A percentile compares a stretch with the other conserved stretches of the same genome.
phyloP scores from a whole-genome alignment of 2,329 filamentous ascomycete species.

The Colletotrichum ledebouriae region DNA sequence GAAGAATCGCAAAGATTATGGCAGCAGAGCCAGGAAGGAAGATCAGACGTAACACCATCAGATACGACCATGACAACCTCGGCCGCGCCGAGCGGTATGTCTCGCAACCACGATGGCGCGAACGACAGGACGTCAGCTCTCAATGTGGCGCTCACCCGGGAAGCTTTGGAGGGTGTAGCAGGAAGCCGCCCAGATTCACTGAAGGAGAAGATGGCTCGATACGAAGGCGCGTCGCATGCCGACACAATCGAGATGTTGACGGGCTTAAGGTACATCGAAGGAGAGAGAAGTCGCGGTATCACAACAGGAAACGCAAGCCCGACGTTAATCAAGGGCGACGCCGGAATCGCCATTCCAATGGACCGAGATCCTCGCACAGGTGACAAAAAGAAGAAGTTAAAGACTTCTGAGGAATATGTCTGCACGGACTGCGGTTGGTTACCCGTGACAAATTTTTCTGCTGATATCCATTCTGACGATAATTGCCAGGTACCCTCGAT shows the following conservation, averaged over 20 bases:
- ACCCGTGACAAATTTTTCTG: not conserved
- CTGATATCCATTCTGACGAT: slow-evolving; percentile 12
- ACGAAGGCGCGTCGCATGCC: slow-evolving; percentile 81
- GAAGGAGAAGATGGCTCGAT: slow-evolving; percentile 86
- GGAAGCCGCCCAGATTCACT: slow-evolving; percentile 80
- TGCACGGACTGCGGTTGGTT: slow-evolving; percentile 89
- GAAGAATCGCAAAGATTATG: slow-evolving; percentile 75
- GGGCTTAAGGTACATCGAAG: slow-evolving; percentile 87
- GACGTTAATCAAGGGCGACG: slow-evolving; percentile 85
- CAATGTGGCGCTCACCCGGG: slow-evolving; percentile 79
- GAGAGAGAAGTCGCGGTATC: slow-evolving; percentile 88
- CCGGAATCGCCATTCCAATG: slow-evolving; percentile 84
- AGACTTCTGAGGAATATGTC: slow-evolving; percentile 88
- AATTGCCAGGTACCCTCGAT: slow-evolving; percentile 78
- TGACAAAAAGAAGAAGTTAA: slow-evolving; percentile 91
- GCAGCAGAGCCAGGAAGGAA: slow-evolving; percentile 68
- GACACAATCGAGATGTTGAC: slow-evolving; percentile 96
- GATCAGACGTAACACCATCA: slow-evolving; percentile 66
- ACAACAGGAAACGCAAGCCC: slow-evolving; percentile 88
- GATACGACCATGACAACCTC: slow-evolving; percentile 58
- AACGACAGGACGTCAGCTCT: slow-evolving; percentile 69
- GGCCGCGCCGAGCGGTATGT: slow-evolving; percentile 48
- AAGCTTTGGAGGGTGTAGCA: slow-evolving; percentile 82
- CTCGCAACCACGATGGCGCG: slow-evolving; percentile 71
- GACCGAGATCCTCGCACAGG: slow-evolving; percentile 80